These are phyloP conservation scores for Podospora bellae-mahoneyi DNA, from an alignment of 495 filamentous ascomycete species.

Conservation along the genomic window DNA sequence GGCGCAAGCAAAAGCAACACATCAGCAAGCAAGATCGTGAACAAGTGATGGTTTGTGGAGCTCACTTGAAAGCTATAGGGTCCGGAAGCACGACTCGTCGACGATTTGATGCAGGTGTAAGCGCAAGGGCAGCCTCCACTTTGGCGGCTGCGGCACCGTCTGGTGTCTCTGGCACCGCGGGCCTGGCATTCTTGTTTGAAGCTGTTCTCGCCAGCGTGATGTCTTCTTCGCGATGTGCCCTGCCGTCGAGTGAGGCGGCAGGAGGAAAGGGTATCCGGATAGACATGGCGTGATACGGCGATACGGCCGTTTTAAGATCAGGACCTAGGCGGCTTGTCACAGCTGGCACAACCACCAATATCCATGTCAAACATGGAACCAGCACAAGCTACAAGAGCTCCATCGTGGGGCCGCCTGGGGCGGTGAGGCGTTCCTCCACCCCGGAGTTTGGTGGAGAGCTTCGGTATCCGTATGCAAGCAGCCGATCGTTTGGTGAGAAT, in stretches of 20 bases:
- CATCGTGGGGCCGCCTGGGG: slow-evolving; percentile 2
- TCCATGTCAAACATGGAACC: slow-evolving; percentile 5
- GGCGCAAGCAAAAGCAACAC: background rate
- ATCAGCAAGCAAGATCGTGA: slow-evolving; percentile 2
- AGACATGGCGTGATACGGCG: slow-evolving; percentile 27
- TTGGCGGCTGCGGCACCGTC: slow-evolving; percentile 18
- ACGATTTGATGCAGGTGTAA: slow-evolving; percentile 27
- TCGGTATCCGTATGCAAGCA: background rate
- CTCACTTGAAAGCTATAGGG: slow-evolving; percentile 63
- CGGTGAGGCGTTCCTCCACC: background rate
- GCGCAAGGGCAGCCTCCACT: slow-evolving; percentile 13
- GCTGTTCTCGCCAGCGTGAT: slow-evolving; percentile 28
- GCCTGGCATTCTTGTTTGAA: slow-evolving; percentile 21
- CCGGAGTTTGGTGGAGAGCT: background rate
- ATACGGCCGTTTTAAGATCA: background rate
- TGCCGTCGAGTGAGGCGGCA: slow-evolving; percentile 24
- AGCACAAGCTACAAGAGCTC: background rate
- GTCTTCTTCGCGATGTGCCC: slow-evolving; percentile 35
- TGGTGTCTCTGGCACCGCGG: slow-evolving; percentile 14
- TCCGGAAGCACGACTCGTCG: slow-evolving; percentile 66
- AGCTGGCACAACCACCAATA: slow-evolving; percentile 2
- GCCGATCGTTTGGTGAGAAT: background rate
- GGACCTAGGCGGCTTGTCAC: background rate
- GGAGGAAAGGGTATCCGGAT: slow-evolving; percentile 30
- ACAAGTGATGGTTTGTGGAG: too few species aligned